Evolutionary conservation across 176 grass and related monocot genomes (phyloP).

Genomic region (Eleusine indica): DNA sequence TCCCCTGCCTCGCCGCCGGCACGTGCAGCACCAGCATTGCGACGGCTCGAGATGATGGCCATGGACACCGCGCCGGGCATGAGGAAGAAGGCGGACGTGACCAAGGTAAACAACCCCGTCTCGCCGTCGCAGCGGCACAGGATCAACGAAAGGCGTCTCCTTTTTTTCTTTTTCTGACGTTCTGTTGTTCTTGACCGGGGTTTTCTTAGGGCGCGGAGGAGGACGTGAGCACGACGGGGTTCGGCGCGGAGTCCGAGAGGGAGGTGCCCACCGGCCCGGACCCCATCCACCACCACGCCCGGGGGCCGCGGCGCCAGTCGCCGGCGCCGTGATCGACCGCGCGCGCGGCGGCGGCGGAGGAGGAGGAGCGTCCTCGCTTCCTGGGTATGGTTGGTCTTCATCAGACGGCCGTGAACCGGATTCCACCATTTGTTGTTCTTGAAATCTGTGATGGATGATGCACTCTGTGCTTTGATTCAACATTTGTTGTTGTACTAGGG

Average conservation of each 20-base stretch:
- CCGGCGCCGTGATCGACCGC: constrained; percentile 45
- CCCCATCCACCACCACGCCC: constrained; percentile 83
- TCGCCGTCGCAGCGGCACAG: neutral
- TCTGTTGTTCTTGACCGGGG: constrained; percentile 24
- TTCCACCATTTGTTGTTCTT: constrained; percentile 33
- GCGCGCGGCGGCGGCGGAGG: neutral
- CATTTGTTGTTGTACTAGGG: constrained; percentile 39
- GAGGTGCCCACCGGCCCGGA: constrained; percentile 83
- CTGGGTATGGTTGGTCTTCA: constrained; percentile 6
- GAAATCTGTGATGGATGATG: constrained; percentile 30
- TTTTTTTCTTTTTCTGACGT: constrained; percentile 30
- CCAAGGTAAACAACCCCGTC: constrained; percentile 41
- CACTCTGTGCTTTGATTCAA: constrained; percentile 36
- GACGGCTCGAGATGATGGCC: constrained; percentile 37
- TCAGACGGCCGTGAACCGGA: constrained; percentile 26
- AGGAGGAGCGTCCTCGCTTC: constrained; percentile 37
- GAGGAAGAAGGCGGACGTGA: constrained; percentile 50
- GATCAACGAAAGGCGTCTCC: constrained; percentile 22
- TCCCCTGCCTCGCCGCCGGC: neutral
- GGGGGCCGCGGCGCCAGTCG: constrained; percentile 54
- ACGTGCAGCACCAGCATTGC: constrained; percentile 39
- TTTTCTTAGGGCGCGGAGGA: constrained; percentile 52
- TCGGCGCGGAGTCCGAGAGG: constrained; percentile 61
- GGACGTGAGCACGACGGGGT: constrained; percentile 50
- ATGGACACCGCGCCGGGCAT: constrained; percentile 44